phyloP scores from a whole-genome alignment of 768 basidiomycete genomes.

The Lactarius sanguifluus region DNA sequence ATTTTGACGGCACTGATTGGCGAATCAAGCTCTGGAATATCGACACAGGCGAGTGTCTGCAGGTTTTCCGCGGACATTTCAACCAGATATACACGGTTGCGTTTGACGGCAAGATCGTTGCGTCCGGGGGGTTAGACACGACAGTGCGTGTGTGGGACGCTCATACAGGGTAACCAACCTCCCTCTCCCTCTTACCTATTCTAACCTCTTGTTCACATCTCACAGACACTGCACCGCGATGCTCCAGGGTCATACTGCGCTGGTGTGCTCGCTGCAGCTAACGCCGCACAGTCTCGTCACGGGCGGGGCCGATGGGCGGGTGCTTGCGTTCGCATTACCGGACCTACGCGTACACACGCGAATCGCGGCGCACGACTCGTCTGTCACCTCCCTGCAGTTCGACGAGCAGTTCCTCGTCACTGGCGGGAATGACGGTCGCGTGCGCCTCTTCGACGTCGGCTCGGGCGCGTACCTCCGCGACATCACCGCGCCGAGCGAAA shows the following conservation, averaged over 20 bases:
- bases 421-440: slow-evolving; percentile 83
- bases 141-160: slow-evolving; percentile 99
- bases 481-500: slow-evolving; percentile 72
- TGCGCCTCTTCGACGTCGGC: slow-evolving; percentile 65
- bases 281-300: slow-evolving; percentile 78
- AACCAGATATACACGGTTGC: slow-evolving; percentile 92
- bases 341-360: slow-evolving; percentile 47
- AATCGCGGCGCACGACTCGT: slow-evolving; percentile 86
- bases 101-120: slow-evolving; percentile 86
- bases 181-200: not conserved
- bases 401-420: slow-evolving; percentile 80
- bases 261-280: slow-evolving; percentile 29
- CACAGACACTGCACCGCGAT: slow-evolving; percentile 27
- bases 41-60: slow-evolving; percentile 69
- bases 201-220: not conserved
- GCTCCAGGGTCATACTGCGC: slow-evolving; percentile 29
- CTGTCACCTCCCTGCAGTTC: slow-evolving; percentile 85
- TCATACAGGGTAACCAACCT: slow-evolving; percentile 55
- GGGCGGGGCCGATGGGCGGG: slow-evolving; percentile 87
- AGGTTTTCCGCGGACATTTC: slow-evolving; percentile 71
- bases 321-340: slow-evolving; percentile 55
- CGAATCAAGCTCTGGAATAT: slow-evolving; percentile 39
- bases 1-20: not conserved
- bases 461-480: slow-evolving; percentile 75
- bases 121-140: slow-evolving; percentile 96